Base-by-base conservation (phyloP, 805 yeast species). In the Clavispora asparagi region DNA sequence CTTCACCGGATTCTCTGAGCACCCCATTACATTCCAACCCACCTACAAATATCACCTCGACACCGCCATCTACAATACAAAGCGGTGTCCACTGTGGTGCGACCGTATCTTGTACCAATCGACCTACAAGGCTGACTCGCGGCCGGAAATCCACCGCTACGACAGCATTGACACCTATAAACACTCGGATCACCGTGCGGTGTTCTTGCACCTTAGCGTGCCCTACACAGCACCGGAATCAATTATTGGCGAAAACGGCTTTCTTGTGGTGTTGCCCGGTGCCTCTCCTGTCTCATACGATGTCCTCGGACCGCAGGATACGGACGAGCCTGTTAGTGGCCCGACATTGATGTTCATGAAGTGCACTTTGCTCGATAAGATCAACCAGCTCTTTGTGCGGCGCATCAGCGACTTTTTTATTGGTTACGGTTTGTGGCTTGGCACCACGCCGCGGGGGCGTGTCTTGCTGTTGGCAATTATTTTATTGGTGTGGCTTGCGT, bases 71-170 rank as follows among this genome's bases (percentile, higher is more conserved):
- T 86, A 79, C 61, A 77, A 79, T 49, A 37, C 61, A 1, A 82
- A 81, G 53, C 71, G 97, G 45, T 67, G 70, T 1, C 95, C 97
- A 0, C 83, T 95, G 7, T 91, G 96, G 95, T 90, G 97, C 64
- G 98, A 91, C 61, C 67, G 98, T 44, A 78, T 91, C 6, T 61
- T 91, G 40, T 87, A 69, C 56, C 76, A 77, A 45, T 59, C 70
- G 1, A 78, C 82, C 23, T 62, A 64, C 47, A 53, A 60, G 7
- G 27, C 32, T 17, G 41, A 43, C 13, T 39, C 16, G 4, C 45
- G 45, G 44, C 70, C 63, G 31, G 47, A 5, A 48, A 53, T 79
- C 1, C 52, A 63, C 12, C 58, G 60, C 4, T 89, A 89, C 62
- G 56, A 65, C 27, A 71, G 86, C 7, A 53, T 86, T 1, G 60